Conservation (phyloP, 139 green algal species). For the Volvox africanus region DNA sequence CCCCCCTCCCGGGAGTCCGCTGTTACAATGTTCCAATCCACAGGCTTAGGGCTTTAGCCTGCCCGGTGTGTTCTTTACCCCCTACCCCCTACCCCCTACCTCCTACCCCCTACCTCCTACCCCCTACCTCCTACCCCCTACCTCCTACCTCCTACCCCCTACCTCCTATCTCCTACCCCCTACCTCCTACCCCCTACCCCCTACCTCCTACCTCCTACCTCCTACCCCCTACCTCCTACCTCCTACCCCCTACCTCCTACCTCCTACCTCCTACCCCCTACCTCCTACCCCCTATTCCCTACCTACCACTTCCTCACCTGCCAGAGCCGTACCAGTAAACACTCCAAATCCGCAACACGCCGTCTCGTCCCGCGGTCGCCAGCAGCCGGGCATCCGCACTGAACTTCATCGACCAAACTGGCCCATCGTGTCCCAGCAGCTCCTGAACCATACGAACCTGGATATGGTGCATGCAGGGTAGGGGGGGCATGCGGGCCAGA, state of each 20-base stretch:
- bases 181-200: not conserved
- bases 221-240: not conserved
- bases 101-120: no score
- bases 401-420: conserved; percentile 88
- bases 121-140: no score
- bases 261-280: not conserved
- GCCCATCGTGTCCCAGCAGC: conserved; percentile 56
- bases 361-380: conserved; percentile 90
- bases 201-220: not conserved
- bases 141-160: not conserved
- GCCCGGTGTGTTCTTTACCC: no score
- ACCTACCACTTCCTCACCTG: not conserved
- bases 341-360: conserved; percentile 80
- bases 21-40: no score
- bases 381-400: conserved; percentile 79
- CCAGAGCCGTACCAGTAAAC: conserved; percentile 16
- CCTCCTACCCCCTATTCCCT: not conserved
- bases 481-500: no score
- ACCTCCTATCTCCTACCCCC: not conserved
- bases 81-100: no score
- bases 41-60: no score
- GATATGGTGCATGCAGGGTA: not conserved
- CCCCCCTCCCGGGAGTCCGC: no score
- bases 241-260: not conserved
- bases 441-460: conserved; percentile 59